Evolutionary conservation across 495 filamentous ascomycete genomes (phyloP).

Genomic region (Trichoderma reesei): DNA sequence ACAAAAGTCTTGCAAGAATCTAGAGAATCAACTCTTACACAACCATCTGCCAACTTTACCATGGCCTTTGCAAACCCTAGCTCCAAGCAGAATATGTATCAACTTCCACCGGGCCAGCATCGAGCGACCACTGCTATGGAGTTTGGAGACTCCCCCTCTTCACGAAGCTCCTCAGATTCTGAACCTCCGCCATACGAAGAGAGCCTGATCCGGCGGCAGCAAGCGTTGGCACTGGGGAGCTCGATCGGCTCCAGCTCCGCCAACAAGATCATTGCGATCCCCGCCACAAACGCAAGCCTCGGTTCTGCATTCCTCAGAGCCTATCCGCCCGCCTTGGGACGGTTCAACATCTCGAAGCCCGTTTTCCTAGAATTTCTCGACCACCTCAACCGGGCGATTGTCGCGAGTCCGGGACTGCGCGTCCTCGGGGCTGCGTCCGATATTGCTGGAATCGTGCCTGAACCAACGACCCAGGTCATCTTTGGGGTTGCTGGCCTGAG

Average conservation of each 20-base stretch:
- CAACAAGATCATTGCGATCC: background rate
- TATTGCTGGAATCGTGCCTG: background rate
- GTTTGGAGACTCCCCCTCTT: background rate
- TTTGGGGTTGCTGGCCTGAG: background rate
- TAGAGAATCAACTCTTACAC: too few relatives aligned
- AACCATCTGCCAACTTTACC: background rate
- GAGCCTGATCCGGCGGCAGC: background rate
- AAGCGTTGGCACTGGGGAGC: background rate
- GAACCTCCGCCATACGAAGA: background rate
- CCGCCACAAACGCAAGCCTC: background rate
- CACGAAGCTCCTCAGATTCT: background rate
- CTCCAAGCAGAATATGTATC: background rate
- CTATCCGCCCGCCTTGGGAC: background rate
- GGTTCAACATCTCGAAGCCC: background rate
- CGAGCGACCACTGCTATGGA: background rate
- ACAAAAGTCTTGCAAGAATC: background rate
- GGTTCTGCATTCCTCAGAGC: background rate
- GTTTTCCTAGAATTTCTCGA: background rate
- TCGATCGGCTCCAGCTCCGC: background rate
- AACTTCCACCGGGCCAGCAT: background rate
- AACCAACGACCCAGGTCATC: background rate
- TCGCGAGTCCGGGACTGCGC: background rate
- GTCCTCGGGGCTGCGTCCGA: background rate
- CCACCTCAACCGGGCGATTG: background rate
- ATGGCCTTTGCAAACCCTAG: background rate